A percentile compares a stretch with the other conserved stretches of the same genome.
These are phyloP conservation scores for Candida insectalens DNA, from an alignment of 805 yeast genomes.

Conservation along the genomic window DNA sequence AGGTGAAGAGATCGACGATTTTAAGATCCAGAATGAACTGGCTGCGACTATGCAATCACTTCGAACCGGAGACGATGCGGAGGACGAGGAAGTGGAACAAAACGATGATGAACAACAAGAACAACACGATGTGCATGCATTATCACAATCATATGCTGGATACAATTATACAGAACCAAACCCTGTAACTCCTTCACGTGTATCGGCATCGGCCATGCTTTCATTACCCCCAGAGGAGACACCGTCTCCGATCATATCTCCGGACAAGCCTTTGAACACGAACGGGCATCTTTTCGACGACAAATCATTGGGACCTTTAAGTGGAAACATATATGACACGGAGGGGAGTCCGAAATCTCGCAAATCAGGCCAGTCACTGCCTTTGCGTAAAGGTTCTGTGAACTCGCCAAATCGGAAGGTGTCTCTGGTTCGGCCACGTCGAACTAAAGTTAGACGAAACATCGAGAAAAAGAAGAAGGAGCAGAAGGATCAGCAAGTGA, in stretches of 20 bases:
- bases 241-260: background rate
- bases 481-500: background rate
- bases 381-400: constrained; percentile 2
- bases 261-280: background rate
- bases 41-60: constrained; percentile 13
- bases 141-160: no score
- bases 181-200: background rate
- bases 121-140: background rate
- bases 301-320: background rate
- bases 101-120: background rate
- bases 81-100: constrained; percentile 4
- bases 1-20: constrained; percentile 6
- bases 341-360: background rate
- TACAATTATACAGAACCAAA: no score
- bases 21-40: constrained; percentile 13
- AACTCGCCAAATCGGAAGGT: constrained; percentile 31
- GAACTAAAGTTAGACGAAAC: constrained; percentile 22
- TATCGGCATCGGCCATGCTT: background rate
- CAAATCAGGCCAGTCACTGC: background rate
- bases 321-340: background rate
- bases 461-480: background rate
- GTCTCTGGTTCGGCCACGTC: constrained; percentile 37
- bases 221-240: constrained; percentile 1
- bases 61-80: constrained; percentile 1
- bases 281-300: background rate